Conservation (phyloP, 1,139 yeast genomes). For the Trichomonascaceae sp. region DNA sequence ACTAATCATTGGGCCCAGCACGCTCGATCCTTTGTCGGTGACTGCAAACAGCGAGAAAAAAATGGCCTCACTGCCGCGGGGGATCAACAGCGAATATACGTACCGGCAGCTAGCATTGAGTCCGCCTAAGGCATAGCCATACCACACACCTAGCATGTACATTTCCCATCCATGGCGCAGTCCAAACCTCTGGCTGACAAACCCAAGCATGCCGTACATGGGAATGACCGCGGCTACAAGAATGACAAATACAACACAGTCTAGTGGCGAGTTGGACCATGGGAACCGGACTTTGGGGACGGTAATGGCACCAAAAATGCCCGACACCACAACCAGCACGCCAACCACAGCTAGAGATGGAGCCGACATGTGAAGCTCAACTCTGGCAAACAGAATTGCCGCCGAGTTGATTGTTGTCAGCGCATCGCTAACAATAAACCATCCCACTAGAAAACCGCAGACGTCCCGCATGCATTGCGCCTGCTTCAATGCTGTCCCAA, state of each 20-base stretch:
- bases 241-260: conserved; percentile 39
- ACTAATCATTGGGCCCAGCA: conserved; percentile 52
- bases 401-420: conserved; percentile 62
- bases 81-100: conserved; percentile 48
- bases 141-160: conserved; percentile 54
- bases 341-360: conserved; percentile 48
- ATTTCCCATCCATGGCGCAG: conserved; percentile 48
- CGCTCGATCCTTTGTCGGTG: conserved; percentile 63
- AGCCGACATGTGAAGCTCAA: conserved; percentile 52
- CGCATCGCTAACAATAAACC: conserved; percentile 62
- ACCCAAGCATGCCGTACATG: conserved; percentile 50
- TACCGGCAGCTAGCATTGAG: conserved; percentile 52
- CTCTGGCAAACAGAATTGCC: conserved; percentile 55
- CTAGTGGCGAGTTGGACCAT: conserved; percentile 27
- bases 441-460: conserved; percentile 43
- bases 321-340: conserved; percentile 46
- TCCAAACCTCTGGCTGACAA: conserved; percentile 36
- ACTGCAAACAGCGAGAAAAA: conserved; percentile 59
- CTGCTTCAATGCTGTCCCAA: conserved; percentile 38
- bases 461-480: conserved; percentile 49
- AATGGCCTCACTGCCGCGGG: conserved; percentile 54
- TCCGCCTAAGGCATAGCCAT: conserved; percentile 59
- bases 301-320: conserved; percentile 46
- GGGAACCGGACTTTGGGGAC: conserved; percentile 38
- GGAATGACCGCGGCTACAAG: conserved; percentile 51